Base-by-base conservation (phyloP, 306 rosid genomes). In the Cucurbita pepo region DNA sequence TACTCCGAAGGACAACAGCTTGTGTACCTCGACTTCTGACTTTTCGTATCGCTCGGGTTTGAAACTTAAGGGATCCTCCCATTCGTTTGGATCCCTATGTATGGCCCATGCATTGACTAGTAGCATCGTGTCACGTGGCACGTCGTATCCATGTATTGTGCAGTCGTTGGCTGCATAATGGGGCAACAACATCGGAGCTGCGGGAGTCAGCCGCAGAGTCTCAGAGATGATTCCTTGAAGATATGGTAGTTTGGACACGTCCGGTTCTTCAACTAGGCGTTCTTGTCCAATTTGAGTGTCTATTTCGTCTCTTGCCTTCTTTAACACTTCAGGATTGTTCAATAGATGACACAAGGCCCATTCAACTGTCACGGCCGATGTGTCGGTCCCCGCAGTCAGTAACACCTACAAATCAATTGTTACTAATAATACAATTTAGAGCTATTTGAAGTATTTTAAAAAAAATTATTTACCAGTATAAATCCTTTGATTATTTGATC, bases 401-500 rank as follows among this genome's bases (percentile, higher is more conserved):
- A 89, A 14, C 7, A 76, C 70, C 96, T 89, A 12, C 81, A 76
- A 14, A 30, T 30, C 34, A 30, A 30, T 30, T 30, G 34, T 30
- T 30, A 30, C 34, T 30, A 30, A 30, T 30, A 38, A 38, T 38
- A 38, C 5, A 38, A 38, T 38, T 38, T 38, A 38, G 5, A 38
- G 43, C 43, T 4, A 5, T 38, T 38, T 38, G 7, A 38, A 30
- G 3, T 30, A 30, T 30, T 30, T 38, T 0, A 38, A 38, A 38
- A 38, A 38, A 4, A 38, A 80, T 78, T 30, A 89, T 77, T 78
- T 30, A 89, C 96, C 90, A 82, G 55, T 8, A 87, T 67, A 22
- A 80, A 76, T 5, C 90, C 96, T 72, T 89, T 87, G 81, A 89
- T 89, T 15, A 82, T 82, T 73, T 83, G 80, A 38, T 89, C 91